These are phyloP conservation scores for Cardamine resedifolia DNA, from an alignment of 345 rosid species.

Conservation along the genomic window DNA sequence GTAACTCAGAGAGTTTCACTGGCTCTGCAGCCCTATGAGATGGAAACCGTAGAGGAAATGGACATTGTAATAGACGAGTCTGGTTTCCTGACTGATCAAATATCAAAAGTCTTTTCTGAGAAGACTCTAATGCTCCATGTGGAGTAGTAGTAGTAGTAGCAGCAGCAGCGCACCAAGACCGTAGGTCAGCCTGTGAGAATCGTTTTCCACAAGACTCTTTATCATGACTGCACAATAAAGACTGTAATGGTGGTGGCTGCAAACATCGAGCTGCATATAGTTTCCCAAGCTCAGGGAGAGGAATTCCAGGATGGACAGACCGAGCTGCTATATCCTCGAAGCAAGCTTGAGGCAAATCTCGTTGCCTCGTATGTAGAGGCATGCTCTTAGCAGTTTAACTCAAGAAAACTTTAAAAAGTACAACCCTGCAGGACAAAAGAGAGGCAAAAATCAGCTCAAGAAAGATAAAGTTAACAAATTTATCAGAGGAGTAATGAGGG, in stretches of 20 bases:
- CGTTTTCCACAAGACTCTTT: slow-evolving; percentile 39
- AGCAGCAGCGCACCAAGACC: slow-evolving; percentile 35
- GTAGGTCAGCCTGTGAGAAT: slow-evolving; percentile 33
- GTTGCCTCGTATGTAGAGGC: slow-evolving; percentile 44
- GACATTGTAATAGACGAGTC: slow-evolving; percentile 54
- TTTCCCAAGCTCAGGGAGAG: slow-evolving; percentile 43
- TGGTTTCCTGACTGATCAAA: slow-evolving; percentile 76
- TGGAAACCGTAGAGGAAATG: slow-evolving; percentile 42
- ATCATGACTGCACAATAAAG: slow-evolving; percentile 36
- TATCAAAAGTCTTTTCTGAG: slow-evolving; percentile 51
- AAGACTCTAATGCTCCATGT: slow-evolving; percentile 37
- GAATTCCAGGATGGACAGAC: slow-evolving; percentile 39
- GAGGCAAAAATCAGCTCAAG: slow-evolving; percentile 13
- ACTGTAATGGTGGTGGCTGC: slow-evolving; percentile 43
- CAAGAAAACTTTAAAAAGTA: slow-evolving; percentile 40
- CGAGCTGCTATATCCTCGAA: slow-evolving; percentile 45
- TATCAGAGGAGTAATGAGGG: slow-evolving; percentile 9
- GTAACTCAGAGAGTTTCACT: slow-evolving; percentile 29
- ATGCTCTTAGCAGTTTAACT: slow-evolving; percentile 48
- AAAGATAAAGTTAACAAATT: background rate
- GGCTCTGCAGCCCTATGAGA: slow-evolving; percentile 30
- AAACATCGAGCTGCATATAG: slow-evolving; percentile 42
- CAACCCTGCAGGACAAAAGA: slow-evolving; percentile 39
- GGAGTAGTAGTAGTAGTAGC: slow-evolving; percentile 21
- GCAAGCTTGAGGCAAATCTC: slow-evolving; percentile 44